Conservation (phyloP, 306 rosid genomes). For the Fragaria nilgerrensis region DNA sequence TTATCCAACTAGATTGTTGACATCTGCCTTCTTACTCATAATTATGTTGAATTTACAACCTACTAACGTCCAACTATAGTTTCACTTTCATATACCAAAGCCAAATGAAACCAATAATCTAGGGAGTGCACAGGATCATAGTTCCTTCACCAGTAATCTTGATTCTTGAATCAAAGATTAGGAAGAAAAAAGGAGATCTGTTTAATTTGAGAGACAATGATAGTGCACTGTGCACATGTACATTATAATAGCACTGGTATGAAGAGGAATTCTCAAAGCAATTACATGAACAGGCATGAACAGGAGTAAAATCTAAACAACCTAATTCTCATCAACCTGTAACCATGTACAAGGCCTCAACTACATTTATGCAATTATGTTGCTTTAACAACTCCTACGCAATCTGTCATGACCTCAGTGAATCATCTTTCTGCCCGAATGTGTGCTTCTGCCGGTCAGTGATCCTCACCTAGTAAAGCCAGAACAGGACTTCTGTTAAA, state of each 20-base stretch:
- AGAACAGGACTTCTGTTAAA: conserved; percentile 14
- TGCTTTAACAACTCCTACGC: conserved; percentile 36
- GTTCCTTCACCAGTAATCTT: background rate
- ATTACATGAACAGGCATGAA: conserved; percentile 36
- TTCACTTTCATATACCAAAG: background rate
- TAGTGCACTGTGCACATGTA: conserved; percentile 27
- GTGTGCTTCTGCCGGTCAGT: conserved; percentile 24
- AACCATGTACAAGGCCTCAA: conserved; percentile 60
- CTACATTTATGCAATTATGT: conserved; percentile 33
- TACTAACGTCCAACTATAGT: background rate
- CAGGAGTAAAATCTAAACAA: conserved; percentile 42
- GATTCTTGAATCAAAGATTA: background rate
- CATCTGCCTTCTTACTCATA: no score
- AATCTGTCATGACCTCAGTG: conserved; percentile 28
- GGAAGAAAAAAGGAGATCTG: background rate
- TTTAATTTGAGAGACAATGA: conserved; percentile 13
- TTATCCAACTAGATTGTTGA: no score
- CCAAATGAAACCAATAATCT: background rate
- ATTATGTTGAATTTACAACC: background rate
- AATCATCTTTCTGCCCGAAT: conserved; percentile 24
- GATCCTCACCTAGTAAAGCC: conserved; percentile 29
- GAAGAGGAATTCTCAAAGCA: conserved; percentile 31
- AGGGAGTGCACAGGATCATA: background rate
- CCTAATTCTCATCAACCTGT: conserved; percentile 55
- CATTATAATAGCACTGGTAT: conserved; percentile 41